Evolutionary conservation across 805 yeast genomes (phyloP), one percentile per base, ranked within the genome.

Genomic region (Ogataea paradorogensis): DNA sequence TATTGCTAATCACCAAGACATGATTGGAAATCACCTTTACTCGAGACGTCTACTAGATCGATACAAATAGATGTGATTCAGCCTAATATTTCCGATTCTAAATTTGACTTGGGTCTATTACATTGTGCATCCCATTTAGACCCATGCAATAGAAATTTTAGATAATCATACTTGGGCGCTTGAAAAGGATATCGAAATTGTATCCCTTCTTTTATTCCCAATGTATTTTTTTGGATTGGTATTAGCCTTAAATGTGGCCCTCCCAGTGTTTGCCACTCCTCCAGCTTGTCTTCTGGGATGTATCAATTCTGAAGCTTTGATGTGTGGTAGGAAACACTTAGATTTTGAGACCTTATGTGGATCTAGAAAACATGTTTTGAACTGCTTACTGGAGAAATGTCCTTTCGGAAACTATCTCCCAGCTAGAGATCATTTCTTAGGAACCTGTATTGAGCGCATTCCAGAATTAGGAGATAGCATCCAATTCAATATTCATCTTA

Each of bases 401-500:
- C 70, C 73, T 1, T 65, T 60, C 31, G 73, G 73, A 1, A 59
- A 58, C 22, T 72, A 63, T 42, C 56, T 66, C 24, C 58, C 70
- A n/a, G 66, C 76, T 9, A 58, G 77, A 52, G 78, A 73, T 46
- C 79, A 74, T 52, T 73, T 50, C 43, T 47, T 64, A 35, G 78
- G 77, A 2, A 69, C 74, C 5, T 73, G 77, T 39, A 46, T 66
- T 38, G 77, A 71, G 52, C 65, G 65, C 21, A 45, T 60, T 7
- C 55, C 58, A 3, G 42, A 34, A 7, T 40, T 55, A 24, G 45
- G 39, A 4, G 34, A 47, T 24, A 52, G 55, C 35, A 52, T 57
- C 2, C 40, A 52, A 30, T 55, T 27, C 45, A 55, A 56, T 39
- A 38, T 44, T 15, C 35, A 50, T 7, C 28, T 55, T 20, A 36